Base-by-base conservation (phyloP, 1,284 basidiomycete genomes). In the Boletus albobrunnescens region DNA sequence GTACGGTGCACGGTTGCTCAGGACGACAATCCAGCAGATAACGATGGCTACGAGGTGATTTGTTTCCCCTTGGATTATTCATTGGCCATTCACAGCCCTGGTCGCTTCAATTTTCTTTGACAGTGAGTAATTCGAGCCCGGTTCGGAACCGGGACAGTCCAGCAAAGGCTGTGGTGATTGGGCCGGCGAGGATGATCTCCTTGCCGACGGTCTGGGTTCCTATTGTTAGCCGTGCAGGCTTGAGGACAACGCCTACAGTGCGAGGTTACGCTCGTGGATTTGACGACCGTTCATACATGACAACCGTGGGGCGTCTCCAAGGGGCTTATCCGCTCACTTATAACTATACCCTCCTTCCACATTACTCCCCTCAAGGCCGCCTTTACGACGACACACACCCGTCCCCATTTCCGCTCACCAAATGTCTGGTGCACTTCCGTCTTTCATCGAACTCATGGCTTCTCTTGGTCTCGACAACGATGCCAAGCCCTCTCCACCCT, bases 391-490 rank as follows among this genome's bases (percentile, higher is more conserved):
- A 59, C 44, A 20, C 40, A 43, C 41, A 33, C 41, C 40, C 46
- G 20, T 47, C 50, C 42, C 39, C 50, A 53, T 56, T 54, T 67
- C 57, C 63, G 46, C 48, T 43, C 49, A 59, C 46, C 44, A 51
- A 46, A 84, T 81, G 78, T 74, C 82, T 28, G 48, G 57, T 57
- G 70, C 84, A 60, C 82, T 90, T 60, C 87, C 87, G 61, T 88
- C 87, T 50, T 90, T 90, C 65, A 81, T 87, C 51, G 81, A 89
- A 69, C 83, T 90, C 65, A 87, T 90, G 85, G 78, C 79, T 53
- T 79, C 87, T 52, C 74, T 90, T 56, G 87, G 84, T 52, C 74
- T 89, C 64, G 78, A 84, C 50, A 70, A 68, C 56, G 60, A 67
- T 22, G 6, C 48, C 27, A 57, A 62, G n/a, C 41, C 28, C 20